These are phyloP conservation scores for Diversispora epigaea DNA, from an alignment of 192 early-diverging fungal species.

Conservation along the genomic window DNA sequence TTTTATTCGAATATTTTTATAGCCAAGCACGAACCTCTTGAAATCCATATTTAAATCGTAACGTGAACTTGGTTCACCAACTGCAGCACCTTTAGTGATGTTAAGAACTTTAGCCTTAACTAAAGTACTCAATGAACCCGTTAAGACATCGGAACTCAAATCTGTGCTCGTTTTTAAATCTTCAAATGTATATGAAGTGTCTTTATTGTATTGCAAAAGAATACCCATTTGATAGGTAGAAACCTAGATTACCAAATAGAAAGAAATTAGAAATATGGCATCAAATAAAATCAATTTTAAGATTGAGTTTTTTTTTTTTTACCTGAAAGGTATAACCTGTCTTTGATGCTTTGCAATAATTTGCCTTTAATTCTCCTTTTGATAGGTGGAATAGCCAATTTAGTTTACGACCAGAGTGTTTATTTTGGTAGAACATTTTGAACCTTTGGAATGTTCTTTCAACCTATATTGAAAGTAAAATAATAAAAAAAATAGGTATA, in stretches of 20 bases:
- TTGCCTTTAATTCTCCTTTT: conserved; percentile 92
- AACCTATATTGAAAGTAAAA: conserved; percentile 47
- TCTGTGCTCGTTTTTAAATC: conserved; percentile 74
- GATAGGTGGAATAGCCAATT: conserved; percentile 93
- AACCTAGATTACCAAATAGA: conserved; percentile 41
- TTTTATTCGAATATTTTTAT: neutral
- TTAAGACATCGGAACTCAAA: conserved; percentile 60
- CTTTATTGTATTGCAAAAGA: conserved; percentile 85
- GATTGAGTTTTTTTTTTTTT: conserved; percentile 14
- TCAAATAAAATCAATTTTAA: too few relatives aligned
- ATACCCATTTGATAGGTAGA: conserved; percentile 93
- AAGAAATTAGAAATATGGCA: too few relatives aligned
- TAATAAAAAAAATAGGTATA: neutral
- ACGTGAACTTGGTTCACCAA: conserved; percentile 53
- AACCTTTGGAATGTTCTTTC: conserved; percentile 83
- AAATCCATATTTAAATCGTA: conserved; percentile 81
- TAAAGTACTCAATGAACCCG: conserved; percentile 69
- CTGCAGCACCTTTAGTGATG: conserved; percentile 50
- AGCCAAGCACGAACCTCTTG: conserved; percentile 51
- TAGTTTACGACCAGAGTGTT: conserved; percentile 86
- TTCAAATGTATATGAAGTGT: conserved; percentile 69
- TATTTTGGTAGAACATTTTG: conserved; percentile 83
- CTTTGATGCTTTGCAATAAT: conserved; percentile 75
- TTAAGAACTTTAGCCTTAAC: conserved; percentile 82
- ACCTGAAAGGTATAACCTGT: conserved; percentile 76